Evolutionary conservation across 129 eudicot genomes (phyloP).

Genomic region (carrot (Daucus carota)): DNA sequence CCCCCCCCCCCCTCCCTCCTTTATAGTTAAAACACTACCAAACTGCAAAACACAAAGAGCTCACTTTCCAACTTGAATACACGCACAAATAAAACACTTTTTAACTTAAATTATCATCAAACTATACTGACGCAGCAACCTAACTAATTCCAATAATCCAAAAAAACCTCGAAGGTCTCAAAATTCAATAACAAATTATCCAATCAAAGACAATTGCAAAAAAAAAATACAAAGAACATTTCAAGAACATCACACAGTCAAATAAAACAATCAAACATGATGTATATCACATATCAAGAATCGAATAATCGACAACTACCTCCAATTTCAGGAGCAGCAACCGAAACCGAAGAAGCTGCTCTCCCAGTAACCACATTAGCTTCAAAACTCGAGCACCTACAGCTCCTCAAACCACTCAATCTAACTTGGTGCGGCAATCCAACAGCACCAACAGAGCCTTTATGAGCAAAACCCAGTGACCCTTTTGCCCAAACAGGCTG

Average conservation of each 20-base stretch:
- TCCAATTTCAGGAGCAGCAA: slow-evolving; percentile 40
- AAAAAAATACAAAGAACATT: background rate
- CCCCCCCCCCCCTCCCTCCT: background rate
- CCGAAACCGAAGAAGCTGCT: slow-evolving; percentile 44
- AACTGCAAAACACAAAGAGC: background rate
- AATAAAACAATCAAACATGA: background rate
- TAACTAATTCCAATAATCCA: background rate
- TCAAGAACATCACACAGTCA: background rate
- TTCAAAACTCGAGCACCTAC: slow-evolving; percentile 36
- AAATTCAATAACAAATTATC: background rate
- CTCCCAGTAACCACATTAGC: slow-evolving; percentile 50
- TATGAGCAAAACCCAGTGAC: slow-evolving; percentile 30
- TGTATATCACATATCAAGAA: background rate
- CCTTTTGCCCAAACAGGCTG: slow-evolving; percentile 49
- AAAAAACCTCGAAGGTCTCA: background rate
- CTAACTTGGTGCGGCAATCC: slow-evolving; percentile 25
- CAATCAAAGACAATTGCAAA: background rate
- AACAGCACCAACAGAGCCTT: slow-evolving; percentile 23
- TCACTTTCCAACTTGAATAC: no score
- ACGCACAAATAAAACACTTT: background rate
- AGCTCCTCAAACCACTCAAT: slow-evolving; percentile 39
- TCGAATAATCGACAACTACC: slow-evolving; percentile 23
- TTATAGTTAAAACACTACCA: no score
- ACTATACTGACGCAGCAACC: background rate
- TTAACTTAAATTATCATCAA: background rate